Evolutionary conservation across 2,329 filamentous ascomycete genomes (phyloP).

Genomic region (Pseudocercospora macadamiae): DNA sequence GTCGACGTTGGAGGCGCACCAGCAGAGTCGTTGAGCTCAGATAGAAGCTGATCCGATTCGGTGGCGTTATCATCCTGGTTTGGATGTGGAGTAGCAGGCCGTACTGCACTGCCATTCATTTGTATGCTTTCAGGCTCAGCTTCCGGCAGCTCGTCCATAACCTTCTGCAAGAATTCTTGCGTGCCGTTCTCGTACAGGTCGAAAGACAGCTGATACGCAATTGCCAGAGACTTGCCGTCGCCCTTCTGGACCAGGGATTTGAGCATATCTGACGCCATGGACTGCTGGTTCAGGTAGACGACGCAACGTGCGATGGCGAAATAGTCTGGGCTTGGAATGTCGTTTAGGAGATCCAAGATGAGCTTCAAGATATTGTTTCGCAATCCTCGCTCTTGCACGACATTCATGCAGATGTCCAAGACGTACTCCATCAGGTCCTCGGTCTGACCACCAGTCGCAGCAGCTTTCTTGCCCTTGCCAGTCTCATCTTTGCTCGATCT

Average conservation of each 20-base stretch:
- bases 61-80: conserved; percentile 51
- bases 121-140: conserved; percentile 51
- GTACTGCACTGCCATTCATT: conserved; percentile 43
- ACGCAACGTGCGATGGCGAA: conserved; percentile 98
- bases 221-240: conserved; percentile 75
- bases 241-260: conserved; percentile 77
- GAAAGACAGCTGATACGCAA: conserved; percentile 96
- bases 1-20: conserved; percentile 58
- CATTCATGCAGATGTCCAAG: conserved; percentile 93
- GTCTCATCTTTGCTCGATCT: conserved; percentile 86
- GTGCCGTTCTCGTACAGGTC: conserved; percentile 98
- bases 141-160: conserved; percentile 76
- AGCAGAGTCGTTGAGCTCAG: conserved; percentile 59
- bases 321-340: conserved; percentile 90
- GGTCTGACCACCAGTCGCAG: conserved; percentile 61
- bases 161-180: conserved; percentile 91
- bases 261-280: conserved; percentile 85
- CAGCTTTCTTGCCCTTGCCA: conserved; percentile 61
- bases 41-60: conserved; percentile 63
- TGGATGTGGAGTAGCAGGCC: conserved; percentile 36
- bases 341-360: conserved; percentile 92
- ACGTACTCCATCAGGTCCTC: conserved; percentile 98
- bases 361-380: conserved; percentile 83
- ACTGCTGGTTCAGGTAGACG: conserved; percentile 90
- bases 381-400: conserved; percentile 89